Evolutionary conservation across 371 early-diverging fungal genomes (phyloP).

Genomic region (Rhizopus stolonifer): DNA sequence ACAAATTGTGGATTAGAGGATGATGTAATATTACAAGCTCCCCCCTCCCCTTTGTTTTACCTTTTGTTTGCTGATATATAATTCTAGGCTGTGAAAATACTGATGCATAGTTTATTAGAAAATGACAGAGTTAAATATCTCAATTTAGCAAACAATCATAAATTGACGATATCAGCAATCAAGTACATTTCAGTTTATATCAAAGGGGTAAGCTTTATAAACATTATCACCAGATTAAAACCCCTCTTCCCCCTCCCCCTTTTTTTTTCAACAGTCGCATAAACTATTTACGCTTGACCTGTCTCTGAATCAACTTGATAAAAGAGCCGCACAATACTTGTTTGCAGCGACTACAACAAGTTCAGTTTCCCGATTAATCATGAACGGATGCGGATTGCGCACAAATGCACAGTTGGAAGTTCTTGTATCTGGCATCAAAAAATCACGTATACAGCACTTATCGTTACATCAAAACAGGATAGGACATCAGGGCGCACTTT

Average conservation of each 20-base stretch:
- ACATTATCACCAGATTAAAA: no score
- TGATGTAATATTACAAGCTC: conserved; percentile 40
- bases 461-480: conserved; percentile 8
- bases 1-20: conserved; percentile 68
- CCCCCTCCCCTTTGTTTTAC: background rate
- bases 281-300: conserved; percentile 32
- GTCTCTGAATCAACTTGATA: conserved; percentile 46
- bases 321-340: conserved; percentile 55
- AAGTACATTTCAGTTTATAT: conserved; percentile 69
- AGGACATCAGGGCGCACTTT: conserved; percentile 49
- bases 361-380: conserved; percentile 46
- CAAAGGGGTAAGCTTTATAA: conserved; percentile 60
- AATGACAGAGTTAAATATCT: conserved; percentile 53
- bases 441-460: conserved; percentile 43
- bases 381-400: conserved; percentile 61
- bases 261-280: conserved; percentile 16
- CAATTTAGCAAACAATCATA: conserved; percentile 53
- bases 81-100: conserved; percentile 56
- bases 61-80: background rate
- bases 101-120: conserved; percentile 60
- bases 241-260: background rate
- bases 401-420: conserved; percentile 49
- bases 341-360: conserved; percentile 44
- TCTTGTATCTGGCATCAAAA: conserved; percentile 52
- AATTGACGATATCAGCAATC: conserved; percentile 54